These are phyloP conservation scores for Phytophthora megakarya DNA, from an alignment of 352 stramenopile genomes.

Conservation along the genomic window DNA sequence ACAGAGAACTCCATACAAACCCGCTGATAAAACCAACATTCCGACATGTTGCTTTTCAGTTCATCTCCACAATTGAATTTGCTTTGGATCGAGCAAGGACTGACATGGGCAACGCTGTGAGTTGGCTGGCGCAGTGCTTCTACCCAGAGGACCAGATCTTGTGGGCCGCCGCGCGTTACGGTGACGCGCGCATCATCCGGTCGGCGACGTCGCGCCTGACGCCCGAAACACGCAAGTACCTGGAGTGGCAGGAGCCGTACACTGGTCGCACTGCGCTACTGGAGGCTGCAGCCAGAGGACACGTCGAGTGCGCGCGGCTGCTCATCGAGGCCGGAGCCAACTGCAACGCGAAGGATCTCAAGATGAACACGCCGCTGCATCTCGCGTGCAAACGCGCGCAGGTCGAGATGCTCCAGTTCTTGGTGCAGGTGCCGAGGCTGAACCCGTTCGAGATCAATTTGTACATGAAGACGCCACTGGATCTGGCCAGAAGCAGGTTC, in stretches of 20 bases:
- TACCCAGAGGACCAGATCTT: slow-evolving; percentile 62
- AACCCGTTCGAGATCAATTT: slow-evolving; percentile 56
- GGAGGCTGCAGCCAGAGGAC: slow-evolving; percentile 44
- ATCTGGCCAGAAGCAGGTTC: slow-evolving; percentile 45
- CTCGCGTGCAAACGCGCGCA: slow-evolving; percentile 54
- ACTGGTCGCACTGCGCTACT: slow-evolving; percentile 50
- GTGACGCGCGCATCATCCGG: slow-evolving; percentile 45
- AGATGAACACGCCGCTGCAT: slow-evolving; percentile 61
- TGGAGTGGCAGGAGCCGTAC: slow-evolving; percentile 67
- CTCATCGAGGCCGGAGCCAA: slow-evolving; percentile 53
- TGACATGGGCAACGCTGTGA: slow-evolving; percentile 52
- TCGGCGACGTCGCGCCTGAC: slow-evolving; percentile 43
- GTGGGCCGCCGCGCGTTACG: slow-evolving; percentile 52
- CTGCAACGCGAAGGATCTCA: slow-evolving; percentile 53
- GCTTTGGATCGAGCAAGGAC: slow-evolving; percentile 7
- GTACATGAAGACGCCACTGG: slow-evolving; percentile 51
- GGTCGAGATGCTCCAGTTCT: slow-evolving; percentile 45
- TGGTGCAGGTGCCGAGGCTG: slow-evolving; percentile 44
- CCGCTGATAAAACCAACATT: slow-evolving; percentile 30
- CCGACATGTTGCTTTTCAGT: neutral
- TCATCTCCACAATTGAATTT: slow-evolving; percentile 14
- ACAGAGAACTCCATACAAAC: slow-evolving; percentile 4
- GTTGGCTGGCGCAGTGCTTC: slow-evolving; percentile 59
- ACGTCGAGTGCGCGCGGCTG: slow-evolving; percentile 50
- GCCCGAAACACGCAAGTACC: slow-evolving; percentile 39